phyloP scores from a whole-genome alignment of 176 grass and related monocot species.

The Phragmites australis region DNA sequence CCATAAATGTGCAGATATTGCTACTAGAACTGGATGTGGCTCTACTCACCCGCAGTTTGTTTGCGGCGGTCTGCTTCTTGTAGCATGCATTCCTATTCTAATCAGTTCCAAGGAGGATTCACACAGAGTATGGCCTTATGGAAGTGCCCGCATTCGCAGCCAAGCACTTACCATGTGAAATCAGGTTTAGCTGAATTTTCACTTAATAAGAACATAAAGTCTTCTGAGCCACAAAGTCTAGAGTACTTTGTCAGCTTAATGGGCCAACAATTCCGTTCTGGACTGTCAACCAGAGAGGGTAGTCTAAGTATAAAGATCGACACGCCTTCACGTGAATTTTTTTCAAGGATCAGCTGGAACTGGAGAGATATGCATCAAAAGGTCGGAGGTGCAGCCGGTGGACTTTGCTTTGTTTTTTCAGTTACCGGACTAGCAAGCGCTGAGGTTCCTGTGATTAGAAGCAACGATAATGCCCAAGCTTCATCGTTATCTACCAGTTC shows the following conservation, averaged over 20 bases:
- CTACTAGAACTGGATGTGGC: constrained; percentile 36
- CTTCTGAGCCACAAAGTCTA: constrained; percentile 38
- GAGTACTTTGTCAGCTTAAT: constrained; percentile 63
- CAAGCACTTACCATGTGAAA: constrained; percentile 17
- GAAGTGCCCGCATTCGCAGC: constrained; percentile 34
- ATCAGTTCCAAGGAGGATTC: constrained; percentile 43
- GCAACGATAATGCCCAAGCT: constrained; percentile 18
- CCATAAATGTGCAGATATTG: constrained; percentile 2
- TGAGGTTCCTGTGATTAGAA: constrained; percentile 51
- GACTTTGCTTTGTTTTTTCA: constrained; percentile 70
- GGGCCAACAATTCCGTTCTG: constrained; percentile 54
- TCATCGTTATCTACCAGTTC: constrained; percentile 38
- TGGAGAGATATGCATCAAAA: constrained; percentile 50
- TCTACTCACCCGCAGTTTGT: constrained; percentile 40
- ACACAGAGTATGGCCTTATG: constrained; percentile 23
- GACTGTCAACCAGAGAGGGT: constrained; percentile 54
- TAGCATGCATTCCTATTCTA: constrained; percentile 41
- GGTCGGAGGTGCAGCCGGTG: constrained; percentile 56
- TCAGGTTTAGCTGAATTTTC: constrained; percentile 17
- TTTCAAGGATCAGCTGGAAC: constrained; percentile 57
- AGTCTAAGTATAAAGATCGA: constrained; percentile 55
- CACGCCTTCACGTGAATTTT: constrained; percentile 33
- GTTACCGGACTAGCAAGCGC: constrained; percentile 54
- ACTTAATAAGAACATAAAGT: constrained; percentile 36
- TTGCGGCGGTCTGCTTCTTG: constrained; percentile 38